Conservation (phyloP, 768 basidiomycete genomes). For the Flagelloscypha sp. region DNA sequence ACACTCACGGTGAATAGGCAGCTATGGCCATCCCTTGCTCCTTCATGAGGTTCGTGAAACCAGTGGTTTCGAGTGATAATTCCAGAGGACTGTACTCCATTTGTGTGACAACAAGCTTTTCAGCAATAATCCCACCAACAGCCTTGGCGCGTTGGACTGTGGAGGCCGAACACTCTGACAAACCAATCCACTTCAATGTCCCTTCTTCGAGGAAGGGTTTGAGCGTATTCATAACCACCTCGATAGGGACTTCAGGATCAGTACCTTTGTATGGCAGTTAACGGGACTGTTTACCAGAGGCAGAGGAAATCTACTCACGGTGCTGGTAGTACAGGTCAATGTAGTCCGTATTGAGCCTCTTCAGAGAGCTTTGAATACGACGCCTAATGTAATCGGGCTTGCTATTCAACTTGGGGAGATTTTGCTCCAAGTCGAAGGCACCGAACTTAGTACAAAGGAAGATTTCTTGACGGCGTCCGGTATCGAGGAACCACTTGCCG, state of each 20-base stretch:
- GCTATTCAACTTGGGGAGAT: constrained; percentile 5
- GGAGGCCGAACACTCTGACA: constrained; percentile 22
- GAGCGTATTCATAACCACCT: constrained; percentile 23
- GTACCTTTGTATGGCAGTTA: constrained; percentile 4
- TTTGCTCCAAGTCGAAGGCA: constrained; percentile 10
- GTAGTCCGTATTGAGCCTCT: constrained; percentile 13
- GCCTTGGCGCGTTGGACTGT: constrained; percentile 23
- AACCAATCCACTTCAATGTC: constrained; percentile 26
- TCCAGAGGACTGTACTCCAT: constrained; percentile 23
- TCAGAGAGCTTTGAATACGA: constrained; percentile 12
- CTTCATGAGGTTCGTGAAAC: constrained; percentile 17
- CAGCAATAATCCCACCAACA: constrained; percentile 17
- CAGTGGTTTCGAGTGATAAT: constrained; percentile 16
- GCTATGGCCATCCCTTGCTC: constrained; percentile 25
- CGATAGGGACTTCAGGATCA: constrained; percentile 24
- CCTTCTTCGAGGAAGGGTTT: constrained; percentile 23
- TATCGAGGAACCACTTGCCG: constrained; percentile 17
- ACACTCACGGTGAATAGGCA: constrained; percentile 26
- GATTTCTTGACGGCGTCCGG: constrained; percentile 17
- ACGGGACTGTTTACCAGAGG: too few species aligned
- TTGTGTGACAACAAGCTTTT: constrained; percentile 21
- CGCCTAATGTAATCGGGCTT: constrained; percentile 13
- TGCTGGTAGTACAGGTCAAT: constrained; percentile 24
- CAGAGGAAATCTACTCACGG: constrained; percentile 3
- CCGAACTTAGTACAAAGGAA: constrained; percentile 23